Base-by-base conservation (phyloP, 139 green algal genomes). In the Nannochloris sp. region DNA sequence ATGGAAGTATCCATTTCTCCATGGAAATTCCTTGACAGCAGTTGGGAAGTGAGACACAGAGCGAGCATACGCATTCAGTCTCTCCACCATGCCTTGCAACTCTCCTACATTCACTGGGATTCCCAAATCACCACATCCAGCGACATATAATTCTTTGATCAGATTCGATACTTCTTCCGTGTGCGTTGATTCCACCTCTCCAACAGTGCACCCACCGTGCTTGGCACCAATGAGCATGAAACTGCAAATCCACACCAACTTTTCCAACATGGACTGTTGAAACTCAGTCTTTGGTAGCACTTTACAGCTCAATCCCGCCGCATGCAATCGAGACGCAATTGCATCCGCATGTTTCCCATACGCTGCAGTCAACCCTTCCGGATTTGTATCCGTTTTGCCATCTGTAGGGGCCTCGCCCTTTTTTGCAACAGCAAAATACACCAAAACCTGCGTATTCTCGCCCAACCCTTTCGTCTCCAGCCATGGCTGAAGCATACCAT, bases 381-480 rank as follows among this genome's bases (percentile, higher is more conserved):
- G 93, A 71, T 99, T 96, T 15, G 90, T 68, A 50, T 96, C 88
- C 5, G 91, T 98, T 66, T 90, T 95, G 40, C 90, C 90, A 44
- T 97, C 91, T 3, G 73, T 85, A 6, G 91, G 90, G 3, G 65
- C 67, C 19, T 97, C 91, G 0, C 93, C 92, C 23, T 85, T 71
- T 79, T 96, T 97, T 8, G 93, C 87, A 40, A 99, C 91, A 9
- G 91, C 93, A 81, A 99, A 98, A 73, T 98, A 99, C 10, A 97
- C 86, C 1, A 99, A 81, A 50, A 95, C 87, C 78, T 95, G 88
- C 15, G 93, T 98, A 77, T 88, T 90, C 43, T 86, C 78, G 2
- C 78, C 80, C 0, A 99, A 79, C 1, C 88, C 87, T 7, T 73
- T 68, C 4, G 69, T 70, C n/a, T 93, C 80, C 40, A 96, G 71